phyloP scores from a whole-genome alignment of 208 protist genomes.

The Trypanosoma scelopori region DNA sequence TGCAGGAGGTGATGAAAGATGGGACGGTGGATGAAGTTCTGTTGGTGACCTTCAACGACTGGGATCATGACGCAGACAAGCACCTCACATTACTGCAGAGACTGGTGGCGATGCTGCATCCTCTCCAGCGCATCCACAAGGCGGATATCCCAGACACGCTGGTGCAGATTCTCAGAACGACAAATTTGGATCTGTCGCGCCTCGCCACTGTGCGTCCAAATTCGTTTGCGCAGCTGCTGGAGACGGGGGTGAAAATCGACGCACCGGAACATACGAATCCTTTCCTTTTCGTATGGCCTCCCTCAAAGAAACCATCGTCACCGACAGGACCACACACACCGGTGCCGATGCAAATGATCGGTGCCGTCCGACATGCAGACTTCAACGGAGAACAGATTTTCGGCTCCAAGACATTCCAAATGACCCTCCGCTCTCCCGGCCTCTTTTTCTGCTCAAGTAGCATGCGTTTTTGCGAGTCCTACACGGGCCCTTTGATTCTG shows the following conservation, averaged over 20 bases:
- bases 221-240: constrained; percentile 11
- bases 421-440: constrained; percentile 17
- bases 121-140: not conserved
- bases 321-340: not conserved
- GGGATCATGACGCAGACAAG: constrained; percentile 36
- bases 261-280: not conserved
- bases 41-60: constrained; percentile 61
- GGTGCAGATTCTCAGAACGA: not conserved
- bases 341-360: constrained; percentile 27
- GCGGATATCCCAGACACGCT: not conserved
- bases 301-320: too few relatives aligned
- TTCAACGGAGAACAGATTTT: constrained; percentile 5
- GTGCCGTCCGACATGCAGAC: constrained; percentile 28
- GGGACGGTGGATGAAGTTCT: constrained; percentile 39
- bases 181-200: not conserved
- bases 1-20: not conserved
- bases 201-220: constrained; percentile 4
- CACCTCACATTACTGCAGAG: constrained; percentile 28
- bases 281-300: constrained; percentile 13
- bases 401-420: not conserved
- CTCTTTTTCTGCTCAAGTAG: constrained; percentile 24
- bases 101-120: constrained; percentile 8
- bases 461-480: not conserved
- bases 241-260: not conserved
- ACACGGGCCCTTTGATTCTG: not conserved